These are phyloP conservation scores for Fusarium phyllophilum DNA, from an alignment of 2,329 filamentous ascomycete genomes.

Conservation along the genomic window DNA sequence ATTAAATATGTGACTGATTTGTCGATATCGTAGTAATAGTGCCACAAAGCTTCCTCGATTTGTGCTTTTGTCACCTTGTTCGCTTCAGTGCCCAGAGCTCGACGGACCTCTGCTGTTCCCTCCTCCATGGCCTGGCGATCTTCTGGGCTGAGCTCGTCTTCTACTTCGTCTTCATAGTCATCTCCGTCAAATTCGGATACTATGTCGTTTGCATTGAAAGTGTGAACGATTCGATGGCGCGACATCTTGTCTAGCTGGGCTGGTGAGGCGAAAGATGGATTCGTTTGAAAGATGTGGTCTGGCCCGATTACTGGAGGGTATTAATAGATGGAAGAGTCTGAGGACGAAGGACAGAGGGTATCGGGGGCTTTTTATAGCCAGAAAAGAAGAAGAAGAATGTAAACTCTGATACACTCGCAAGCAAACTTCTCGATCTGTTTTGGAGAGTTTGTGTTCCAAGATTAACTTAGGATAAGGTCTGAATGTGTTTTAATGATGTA, in stretches of 20 bases:
- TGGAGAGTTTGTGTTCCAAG: not conserved
- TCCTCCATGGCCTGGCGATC: constrained; percentile 65
- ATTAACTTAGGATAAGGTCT: not conserved
- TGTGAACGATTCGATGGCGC: constrained; percentile 46
- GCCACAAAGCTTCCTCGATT: constrained; percentile 91
- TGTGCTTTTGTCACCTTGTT: constrained; percentile 68
- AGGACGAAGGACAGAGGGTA: not conserved
- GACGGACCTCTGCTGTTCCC: constrained; percentile 73
- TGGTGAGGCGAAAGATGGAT: not conserved
- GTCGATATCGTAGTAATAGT: constrained; percentile 94
- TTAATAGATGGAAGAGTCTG: not conserved
- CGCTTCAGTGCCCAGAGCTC: constrained; percentile 69
- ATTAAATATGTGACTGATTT: constrained; percentile 85
- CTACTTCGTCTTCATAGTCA: constrained; percentile 57
- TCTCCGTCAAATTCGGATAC: constrained; percentile 62
- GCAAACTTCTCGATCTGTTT: not conserved
- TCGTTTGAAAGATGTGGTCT: not conserved
- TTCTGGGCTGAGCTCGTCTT: constrained; percentile 59
- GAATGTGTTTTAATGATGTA: constrained; percentile 22
- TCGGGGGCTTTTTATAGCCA: not conserved
- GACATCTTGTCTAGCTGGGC: constrained; percentile 33
- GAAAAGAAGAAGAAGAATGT: not conserved
- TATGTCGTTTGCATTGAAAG: constrained; percentile 60
- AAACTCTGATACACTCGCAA: not conserved
- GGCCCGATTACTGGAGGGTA: not conserved